A percentile compares a stretch with the other conserved stretches of the same genome.
phyloP scores from a whole-genome alignment of 2,329 filamentous ascomycete species.

The Scedosporium apiospermum region DNA sequence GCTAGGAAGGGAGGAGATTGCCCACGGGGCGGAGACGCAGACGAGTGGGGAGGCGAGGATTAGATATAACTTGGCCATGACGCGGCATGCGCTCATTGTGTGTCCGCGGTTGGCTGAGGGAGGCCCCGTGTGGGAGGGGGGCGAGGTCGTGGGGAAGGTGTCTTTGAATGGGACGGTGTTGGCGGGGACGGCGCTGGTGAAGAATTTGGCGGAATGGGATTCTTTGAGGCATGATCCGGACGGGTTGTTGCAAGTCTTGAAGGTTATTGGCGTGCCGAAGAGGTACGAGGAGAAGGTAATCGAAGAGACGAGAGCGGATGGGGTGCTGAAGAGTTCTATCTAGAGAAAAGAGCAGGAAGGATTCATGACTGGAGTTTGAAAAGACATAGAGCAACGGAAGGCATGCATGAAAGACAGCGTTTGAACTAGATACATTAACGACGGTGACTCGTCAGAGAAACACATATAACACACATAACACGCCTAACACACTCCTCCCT shows the following conservation, averaged over 20 bases:
- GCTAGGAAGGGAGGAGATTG: slow-evolving; percentile 7
- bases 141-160: slow-evolving; percentile 28
- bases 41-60: slow-evolving; percentile 36
- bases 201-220: slow-evolving; percentile 48
- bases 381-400: too few species aligned
- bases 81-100: slow-evolving; percentile 40
- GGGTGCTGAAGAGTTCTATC: not conserved
- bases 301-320: not conserved
- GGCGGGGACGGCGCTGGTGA: slow-evolving; percentile 55
- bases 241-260: slow-evolving; percentile 10
- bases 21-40: slow-evolving; percentile 14
- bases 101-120: slow-evolving; percentile 47
- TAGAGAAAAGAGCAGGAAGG: not conserved
- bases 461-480: too few species aligned
- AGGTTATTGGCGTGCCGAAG: slow-evolving; percentile 20
- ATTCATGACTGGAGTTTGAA: too few species aligned
- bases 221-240: slow-evolving; percentile 30
- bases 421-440: too few species aligned
- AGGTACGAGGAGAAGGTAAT: slow-evolving; percentile 1
- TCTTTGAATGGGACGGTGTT: slow-evolving; percentile 54
- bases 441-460: too few species aligned
- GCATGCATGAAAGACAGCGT: too few species aligned
- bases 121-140: slow-evolving; percentile 18
- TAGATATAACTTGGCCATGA: slow-evolving; percentile 57
- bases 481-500: too few species aligned